These are phyloP conservation scores for Staphylotrichum tortipilum DNA, from an alignment of 495 filamentous ascomycete genomes.

Conservation along the genomic window DNA sequence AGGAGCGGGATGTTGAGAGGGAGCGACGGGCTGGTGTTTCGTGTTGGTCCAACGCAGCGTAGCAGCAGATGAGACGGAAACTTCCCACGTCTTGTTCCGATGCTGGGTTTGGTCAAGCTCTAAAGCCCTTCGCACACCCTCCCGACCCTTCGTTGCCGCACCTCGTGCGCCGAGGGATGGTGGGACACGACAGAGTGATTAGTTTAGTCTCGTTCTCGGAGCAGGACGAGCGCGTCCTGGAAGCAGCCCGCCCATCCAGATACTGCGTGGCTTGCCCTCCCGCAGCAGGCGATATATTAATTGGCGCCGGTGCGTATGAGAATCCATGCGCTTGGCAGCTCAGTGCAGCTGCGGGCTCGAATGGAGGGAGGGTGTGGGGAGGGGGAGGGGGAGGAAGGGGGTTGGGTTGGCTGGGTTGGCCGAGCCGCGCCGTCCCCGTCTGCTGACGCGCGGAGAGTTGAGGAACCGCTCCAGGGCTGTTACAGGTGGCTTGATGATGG, in stretches of 20 bases:
- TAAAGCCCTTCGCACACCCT: neutral
- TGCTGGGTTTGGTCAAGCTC: neutral
- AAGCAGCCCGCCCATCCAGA: neutral
- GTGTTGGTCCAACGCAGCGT: neutral
- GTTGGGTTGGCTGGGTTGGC: neutral
- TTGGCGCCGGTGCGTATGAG: slow-evolving; percentile 14
- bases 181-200: slow-evolving; percentile 2
- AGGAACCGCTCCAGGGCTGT: neutral
- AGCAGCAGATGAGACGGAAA: neutral
- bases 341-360: too few relatives aligned
- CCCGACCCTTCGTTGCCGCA: too few relatives aligned
- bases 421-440: too few relatives aligned
- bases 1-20: slow-evolving; percentile 16
- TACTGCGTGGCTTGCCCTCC: neutral
- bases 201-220: slow-evolving; percentile 3
- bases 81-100: neutral
- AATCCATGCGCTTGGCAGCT: slow-evolving; percentile 10
- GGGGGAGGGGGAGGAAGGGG: too few relatives aligned
- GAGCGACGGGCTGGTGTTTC: slow-evolving; percentile 7
- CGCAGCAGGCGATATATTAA: slow-evolving; percentile 19
- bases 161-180: neutral
- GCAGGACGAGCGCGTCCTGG: slow-evolving; percentile 1
- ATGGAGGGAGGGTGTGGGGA: too few relatives aligned
- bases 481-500: slow-evolving; percentile 18
- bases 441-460: slow-evolving; percentile 3